Evolutionary conservation across 1,284 basidiomycete species (phyloP), one percentile per base, ranked within the genome.

Genomic region (Tetrapyrgos nigripes): DNA sequence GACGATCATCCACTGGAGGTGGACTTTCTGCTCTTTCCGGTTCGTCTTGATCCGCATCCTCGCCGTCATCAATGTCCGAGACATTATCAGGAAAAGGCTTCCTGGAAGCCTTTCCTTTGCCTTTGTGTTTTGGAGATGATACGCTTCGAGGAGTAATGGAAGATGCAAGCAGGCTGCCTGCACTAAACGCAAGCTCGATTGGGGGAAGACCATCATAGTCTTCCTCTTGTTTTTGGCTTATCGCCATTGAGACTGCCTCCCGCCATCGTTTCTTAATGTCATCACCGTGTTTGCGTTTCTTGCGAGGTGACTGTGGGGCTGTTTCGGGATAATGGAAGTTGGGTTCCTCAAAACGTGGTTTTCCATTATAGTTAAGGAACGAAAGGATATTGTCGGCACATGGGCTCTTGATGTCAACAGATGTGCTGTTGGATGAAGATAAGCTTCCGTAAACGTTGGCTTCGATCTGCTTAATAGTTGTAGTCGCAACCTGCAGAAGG

Each of bases 201-300:
- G 75, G 74, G 0, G 81, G 82, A 50, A 83, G 67, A 28, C 74
- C 77, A 46, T 82, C 82, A 50, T 72, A 70, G 21, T 80, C 74
- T 4, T 74, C 69, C 5, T 72, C 70, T 13, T 72, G 67, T 8
- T 72, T 70, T 5, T 66, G 55, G 40, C 50, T 29, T 21, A 76
- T 65, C 68, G 78, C 73, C 24, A 69, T 64, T 23, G 71, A 64
- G 11, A 81, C 69, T 8, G 82, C 83, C 21, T 64, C 63, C n/a
- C 70, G 59, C 82, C 82, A 84, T 31, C 63, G 69, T 21, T 68
- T 62, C 55, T 72, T 65, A 6, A 74, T 43, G 9, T 69, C 70
- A 5, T 55, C 62, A 33, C 78, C 76, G 13, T 71, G 58, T 33
- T 79, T 80, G 48, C 61, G 72, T 64, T 74, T 81, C 65, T 84